phyloP scores from a whole-genome alignment of 306 rosid genomes.

The Gastrolobium villosum region DNA sequence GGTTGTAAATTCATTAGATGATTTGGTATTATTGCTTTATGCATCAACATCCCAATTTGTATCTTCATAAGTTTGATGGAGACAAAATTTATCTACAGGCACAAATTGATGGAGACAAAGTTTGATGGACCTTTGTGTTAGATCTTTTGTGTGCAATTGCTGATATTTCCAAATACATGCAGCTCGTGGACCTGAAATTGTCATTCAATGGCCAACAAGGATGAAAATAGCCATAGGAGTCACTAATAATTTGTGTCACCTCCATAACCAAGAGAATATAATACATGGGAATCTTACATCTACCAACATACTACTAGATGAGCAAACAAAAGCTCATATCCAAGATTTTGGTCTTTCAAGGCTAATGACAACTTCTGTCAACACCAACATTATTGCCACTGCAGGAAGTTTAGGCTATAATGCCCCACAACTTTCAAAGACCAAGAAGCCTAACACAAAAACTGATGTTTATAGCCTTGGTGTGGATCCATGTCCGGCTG shows the following conservation, averaged over 20 bases:
- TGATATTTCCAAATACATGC: conserved; percentile 42
- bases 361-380: conserved; percentile 85
- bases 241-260: conserved; percentile 62
- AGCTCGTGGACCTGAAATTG: conserved; percentile 82
- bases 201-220: conserved; percentile 89
- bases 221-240: conserved; percentile 80
- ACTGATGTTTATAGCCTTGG: conserved; percentile 80
- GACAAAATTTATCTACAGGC: conserved; percentile 15
- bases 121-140: no score
- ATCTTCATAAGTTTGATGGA: conserved; percentile 20
- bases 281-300: no score
- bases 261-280: conserved; percentile 71
- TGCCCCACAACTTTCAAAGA: conserved; percentile 87
- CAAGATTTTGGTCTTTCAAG: conserved; percentile 86
- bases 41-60: conserved; percentile 1
- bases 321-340: conserved; percentile 70
- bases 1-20: conserved; percentile 24
- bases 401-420: conserved; percentile 90
- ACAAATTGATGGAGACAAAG: no score
- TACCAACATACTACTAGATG: conserved; percentile 73
- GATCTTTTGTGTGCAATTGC: no score
- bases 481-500: conserved; percentile 86
- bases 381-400: conserved; percentile 81
- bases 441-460: conserved; percentile 64
- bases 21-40: conserved; percentile 25